phyloP scores from a whole-genome alignment of 495 filamentous ascomycete species.

The Talaromyces borbonicus region DNA sequence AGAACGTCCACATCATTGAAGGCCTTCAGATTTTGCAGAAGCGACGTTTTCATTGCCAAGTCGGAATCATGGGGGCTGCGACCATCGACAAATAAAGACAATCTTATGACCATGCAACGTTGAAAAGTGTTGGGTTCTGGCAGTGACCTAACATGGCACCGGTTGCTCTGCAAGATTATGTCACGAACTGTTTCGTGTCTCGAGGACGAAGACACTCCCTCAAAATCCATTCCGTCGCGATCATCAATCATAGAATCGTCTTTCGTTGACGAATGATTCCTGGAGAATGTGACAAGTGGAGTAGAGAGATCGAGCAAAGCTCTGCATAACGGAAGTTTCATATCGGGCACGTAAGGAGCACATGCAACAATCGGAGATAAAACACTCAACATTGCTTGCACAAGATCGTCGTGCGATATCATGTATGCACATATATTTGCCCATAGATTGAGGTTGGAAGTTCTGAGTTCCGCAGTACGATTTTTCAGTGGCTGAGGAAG shows the following conservation, averaged over 20 bases:
- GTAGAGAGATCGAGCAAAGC: conserved; percentile 17
- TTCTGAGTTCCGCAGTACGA: conserved; percentile 19
- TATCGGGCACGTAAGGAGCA: conserved; percentile 11
- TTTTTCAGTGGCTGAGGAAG: conserved; percentile 21
- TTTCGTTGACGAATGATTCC: conserved; percentile 25
- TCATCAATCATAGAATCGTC: conserved; percentile 11
- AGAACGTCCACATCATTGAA: conserved; percentile 53
- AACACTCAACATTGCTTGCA: conserved; percentile 26
- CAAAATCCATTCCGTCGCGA: conserved; percentile 67
- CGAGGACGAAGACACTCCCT: conserved; percentile 56
- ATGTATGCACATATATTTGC: conserved; percentile 25
- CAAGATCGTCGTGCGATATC: conserved; percentile 17
- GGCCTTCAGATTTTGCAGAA: conserved; percentile 49
- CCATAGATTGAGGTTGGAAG: conserved; percentile 27
- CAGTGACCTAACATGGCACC: conserved; percentile 19
- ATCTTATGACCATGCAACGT: conserved; percentile 25
- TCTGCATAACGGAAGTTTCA: conserved; percentile 10
- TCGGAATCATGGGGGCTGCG: conserved; percentile 24
- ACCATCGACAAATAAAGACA: conserved; percentile 21
- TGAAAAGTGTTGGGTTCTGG: conserved; percentile 25
- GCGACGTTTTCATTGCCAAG: conserved; percentile 24
- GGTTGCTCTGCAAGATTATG: conserved; percentile 21
- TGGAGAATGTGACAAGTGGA: conserved; percentile 31
- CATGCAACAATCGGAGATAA: conserved; percentile 24
- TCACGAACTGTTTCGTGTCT: conserved; percentile 27